Percentiles rank a stretch among this genome's conserved stretches.
phyloP scores from a whole-genome alignment of 495 filamentous ascomycete genomes.

The Trichoderma asperelloides region DNA sequence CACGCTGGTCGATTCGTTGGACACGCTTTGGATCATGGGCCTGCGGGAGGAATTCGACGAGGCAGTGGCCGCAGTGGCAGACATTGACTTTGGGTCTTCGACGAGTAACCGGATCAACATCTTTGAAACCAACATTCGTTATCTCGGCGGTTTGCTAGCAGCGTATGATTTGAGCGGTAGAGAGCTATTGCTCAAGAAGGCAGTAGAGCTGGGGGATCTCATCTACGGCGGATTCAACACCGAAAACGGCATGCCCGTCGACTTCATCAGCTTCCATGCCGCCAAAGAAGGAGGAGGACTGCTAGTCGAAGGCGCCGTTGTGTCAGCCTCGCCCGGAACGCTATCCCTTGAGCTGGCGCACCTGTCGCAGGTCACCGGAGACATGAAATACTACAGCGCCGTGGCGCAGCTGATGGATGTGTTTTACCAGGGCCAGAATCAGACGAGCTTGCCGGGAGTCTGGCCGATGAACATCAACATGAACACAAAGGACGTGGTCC shows the following conservation, averaged over 20 bases:
- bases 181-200: slow-evolving; percentile 67
- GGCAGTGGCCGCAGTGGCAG: slow-evolving; percentile 59
- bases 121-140: slow-evolving; percentile 79
- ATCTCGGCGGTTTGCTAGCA: slow-evolving; percentile 68
- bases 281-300: slow-evolving; percentile 28
- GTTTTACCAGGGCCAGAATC: slow-evolving; percentile 58
- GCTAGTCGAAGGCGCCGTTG: slow-evolving; percentile 22
- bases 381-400: slow-evolving; percentile 86
- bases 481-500: slow-evolving; percentile 21
- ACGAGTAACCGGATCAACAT: slow-evolving; percentile 59
- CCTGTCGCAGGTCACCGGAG: slow-evolving; percentile 74
- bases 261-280: slow-evolving; percentile 46
- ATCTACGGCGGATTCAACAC: slow-evolving; percentile 84
- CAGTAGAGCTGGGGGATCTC: slow-evolving; percentile 73
- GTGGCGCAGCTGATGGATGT: slow-evolving; percentile 71
- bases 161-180: slow-evolving; percentile 71
- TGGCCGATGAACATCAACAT: slow-evolving; percentile 76
- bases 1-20: slow-evolving; percentile 77
- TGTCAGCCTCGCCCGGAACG: slow-evolving; percentile 35
- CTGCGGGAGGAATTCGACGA: slow-evolving; percentile 76
- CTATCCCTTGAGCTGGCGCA: slow-evolving; percentile 81
- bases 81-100: slow-evolving; percentile 62
- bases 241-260: slow-evolving; percentile 74
- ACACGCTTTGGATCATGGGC: slow-evolving; percentile 89
- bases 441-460: slow-evolving; percentile 67